phyloP scores from a whole-genome alignment of 2,329 filamentous ascomycete species.

The Berkeleyomyces basicola region DNA sequence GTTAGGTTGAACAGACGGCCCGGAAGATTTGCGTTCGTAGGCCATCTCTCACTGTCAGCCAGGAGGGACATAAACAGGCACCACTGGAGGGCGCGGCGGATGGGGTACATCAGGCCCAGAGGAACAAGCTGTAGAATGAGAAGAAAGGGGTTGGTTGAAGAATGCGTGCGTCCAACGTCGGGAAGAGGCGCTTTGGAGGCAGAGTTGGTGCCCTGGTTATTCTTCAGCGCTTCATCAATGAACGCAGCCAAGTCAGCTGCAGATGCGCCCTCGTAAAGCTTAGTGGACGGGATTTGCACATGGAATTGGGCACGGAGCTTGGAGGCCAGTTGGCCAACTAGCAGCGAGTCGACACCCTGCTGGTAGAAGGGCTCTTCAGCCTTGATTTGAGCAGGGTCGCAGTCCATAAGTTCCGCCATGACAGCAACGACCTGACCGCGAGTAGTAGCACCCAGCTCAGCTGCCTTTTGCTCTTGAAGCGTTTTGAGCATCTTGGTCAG shows the following conservation, averaged over 20 bases:
- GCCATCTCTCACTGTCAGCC: conserved; percentile 24
- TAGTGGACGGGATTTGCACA: conserved; percentile 32
- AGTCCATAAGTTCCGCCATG: conserved; percentile 30
- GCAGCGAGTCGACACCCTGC: conserved; percentile 37
- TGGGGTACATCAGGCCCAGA: conserved; percentile 31
- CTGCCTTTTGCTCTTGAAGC: conserved; percentile 16
- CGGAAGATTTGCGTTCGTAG: conserved; percentile 23
- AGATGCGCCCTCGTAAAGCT: conserved; percentile 33
- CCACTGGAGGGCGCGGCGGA: conserved; percentile 35
- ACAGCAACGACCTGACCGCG: conserved; percentile 25
- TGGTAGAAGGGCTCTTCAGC: conserved; percentile 32
- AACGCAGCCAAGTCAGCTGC: conserved; percentile 25
- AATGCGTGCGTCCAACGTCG: conserved; percentile 26
- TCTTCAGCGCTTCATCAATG: conserved; percentile 21
- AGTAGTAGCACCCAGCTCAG: conserved; percentile 17
- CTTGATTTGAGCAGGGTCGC: conserved; percentile 24
- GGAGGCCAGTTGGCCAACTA: conserved; percentile 35
- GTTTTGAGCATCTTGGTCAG: conserved; percentile 22
- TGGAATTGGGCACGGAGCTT: conserved; percentile 32
- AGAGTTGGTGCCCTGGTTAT: conserved; percentile 10
- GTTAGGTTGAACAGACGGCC: conserved; percentile 34
- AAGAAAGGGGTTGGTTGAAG: conserved; percentile 32
- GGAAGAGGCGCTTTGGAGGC: conserved; percentile 15
- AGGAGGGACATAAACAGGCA: conserved; percentile 34
- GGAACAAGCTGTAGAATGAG: conserved; percentile 35